Evolutionary conservation across 2,329 filamentous ascomycete genomes (phyloP), one percentile per base, ranked within the genome.

Genomic region (Sarocladium oryzae): DNA sequence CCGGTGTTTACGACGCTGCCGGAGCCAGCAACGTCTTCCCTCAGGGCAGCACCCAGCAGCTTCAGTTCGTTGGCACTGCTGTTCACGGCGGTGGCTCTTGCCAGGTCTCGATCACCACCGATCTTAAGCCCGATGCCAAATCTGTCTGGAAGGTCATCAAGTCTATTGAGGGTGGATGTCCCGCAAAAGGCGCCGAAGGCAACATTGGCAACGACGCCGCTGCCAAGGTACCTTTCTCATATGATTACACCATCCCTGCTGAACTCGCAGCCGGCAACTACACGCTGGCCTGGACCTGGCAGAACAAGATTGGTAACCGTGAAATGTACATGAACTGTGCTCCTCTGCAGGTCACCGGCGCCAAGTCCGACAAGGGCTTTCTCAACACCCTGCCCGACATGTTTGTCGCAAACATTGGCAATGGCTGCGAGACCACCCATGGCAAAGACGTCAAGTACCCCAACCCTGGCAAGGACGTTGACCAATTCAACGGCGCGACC

Each of bases 271-370:
- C 84, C 1, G 93, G 92, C 3, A 78, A 90, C 36, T 91, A 87
- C 23, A 88, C 84, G 0, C 75, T 97, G 4, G 89, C 89, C 0
- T 97, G 91, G 90, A 89, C 89, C 1, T 97, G 93, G 93, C 82
- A 95, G 69, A 97, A 97, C 74, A 86, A 86, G 54, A 63, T 95
- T 9, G 93, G 93, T 2, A 96, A 96, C 72, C 85, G 91, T 1
- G 93, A 97, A 65, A 89, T 96, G 78, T 96, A 97, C 77, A 95
- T 96, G 90, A 95, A 96, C 77, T 99, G 92, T 60, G 89, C 86
- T 0, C 82, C 88, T 0, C 67, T 95, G 45, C 78, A 75, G 0
- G 75, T 97, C 21, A 80, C 79, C 0, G 79, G 79, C 8, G 57
- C 55, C 0, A 69, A 68, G 0, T 78, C 78, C 50, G 66, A 68